These are phyloP conservation scores for Asterophora parasitica DNA, from an alignment of 768 basidiomycete species.

Conservation along the genomic window DNA sequence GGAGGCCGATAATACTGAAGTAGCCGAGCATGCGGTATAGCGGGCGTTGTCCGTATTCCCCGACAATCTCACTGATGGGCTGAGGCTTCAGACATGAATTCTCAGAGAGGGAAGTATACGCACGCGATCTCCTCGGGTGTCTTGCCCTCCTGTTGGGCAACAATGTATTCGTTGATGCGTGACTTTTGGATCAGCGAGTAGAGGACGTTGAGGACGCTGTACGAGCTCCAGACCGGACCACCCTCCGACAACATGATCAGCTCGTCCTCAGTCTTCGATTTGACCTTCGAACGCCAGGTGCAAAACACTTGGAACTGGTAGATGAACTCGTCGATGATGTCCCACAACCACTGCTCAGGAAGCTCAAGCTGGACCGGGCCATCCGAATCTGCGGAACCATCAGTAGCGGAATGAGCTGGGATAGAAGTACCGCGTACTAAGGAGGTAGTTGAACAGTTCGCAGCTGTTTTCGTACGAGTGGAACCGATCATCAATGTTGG, in stretches of 20 bases:
- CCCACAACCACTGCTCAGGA: constrained; percentile 98
- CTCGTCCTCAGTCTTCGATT: constrained; percentile 88
- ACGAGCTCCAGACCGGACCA: constrained; percentile 89
- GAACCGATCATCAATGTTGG: constrained; percentile 96
- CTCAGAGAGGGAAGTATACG: constrained; percentile 24
- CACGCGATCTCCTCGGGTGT: constrained; percentile 80
- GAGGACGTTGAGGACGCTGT: constrained; percentile 95
- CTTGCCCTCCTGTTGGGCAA: constrained; percentile 77
- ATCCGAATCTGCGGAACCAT: constrained; percentile 66
- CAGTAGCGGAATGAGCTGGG: neutral
- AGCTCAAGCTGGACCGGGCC: constrained; percentile 91
- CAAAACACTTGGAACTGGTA: constrained; percentile 98
- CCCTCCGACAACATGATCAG: constrained; percentile 75
- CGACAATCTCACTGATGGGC: constrained; percentile 64
- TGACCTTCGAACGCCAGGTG: constrained; percentile 82
- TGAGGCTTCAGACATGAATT: constrained; percentile 2
- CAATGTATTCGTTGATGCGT: constrained; percentile 88
- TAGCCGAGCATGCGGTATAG: constrained; percentile 95
- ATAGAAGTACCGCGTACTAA: constrained; percentile 55
- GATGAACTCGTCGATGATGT: constrained; percentile 95
- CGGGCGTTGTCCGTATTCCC: constrained; percentile 87
- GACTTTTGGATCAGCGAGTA: constrained; percentile 99
- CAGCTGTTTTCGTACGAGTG: constrained; percentile 98
- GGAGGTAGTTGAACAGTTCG: constrained; percentile 95
- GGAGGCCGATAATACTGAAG: constrained; percentile 91